Conservation (phyloP, 2,329 filamentous ascomycete species). For the Didymella pomorum region DNA sequence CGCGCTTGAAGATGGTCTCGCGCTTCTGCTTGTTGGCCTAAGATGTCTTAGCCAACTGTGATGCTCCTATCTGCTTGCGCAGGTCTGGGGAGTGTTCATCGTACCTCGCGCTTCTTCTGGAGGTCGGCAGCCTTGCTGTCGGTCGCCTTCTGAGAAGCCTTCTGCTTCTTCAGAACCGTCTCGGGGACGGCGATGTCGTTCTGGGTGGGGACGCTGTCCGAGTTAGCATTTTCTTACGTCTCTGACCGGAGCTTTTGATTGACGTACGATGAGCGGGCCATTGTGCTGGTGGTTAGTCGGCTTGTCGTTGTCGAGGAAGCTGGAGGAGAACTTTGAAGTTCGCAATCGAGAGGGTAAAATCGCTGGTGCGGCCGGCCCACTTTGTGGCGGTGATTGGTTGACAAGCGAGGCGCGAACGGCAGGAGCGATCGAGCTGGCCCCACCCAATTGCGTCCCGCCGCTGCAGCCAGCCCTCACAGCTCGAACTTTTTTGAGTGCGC, state of each 20-base stretch:
- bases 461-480: constrained; percentile 21
- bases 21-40: constrained; percentile 99
- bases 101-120: constrained; percentile 96
- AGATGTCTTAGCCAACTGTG: constrained; percentile 53
- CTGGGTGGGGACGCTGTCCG: constrained; percentile 79
- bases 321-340: constrained; percentile 29
- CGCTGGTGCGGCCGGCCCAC: background rate
- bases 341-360: constrained; percentile 2
- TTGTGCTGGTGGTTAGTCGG: constrained; percentile 49
- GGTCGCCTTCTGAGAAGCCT: constrained; percentile 98
- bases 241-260: background rate
- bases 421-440: constrained; percentile 7
- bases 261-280: constrained; percentile 49
- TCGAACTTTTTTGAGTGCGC: constrained; percentile 33
- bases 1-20: constrained; percentile 98
- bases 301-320: constrained; percentile 40
- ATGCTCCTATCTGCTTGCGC: constrained; percentile 48
- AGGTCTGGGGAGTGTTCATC: constrained; percentile 60
- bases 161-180: constrained; percentile 99
- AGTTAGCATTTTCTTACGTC: background rate
- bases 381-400: background rate
- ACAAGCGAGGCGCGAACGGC: background rate
- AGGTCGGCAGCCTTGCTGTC: constrained; percentile 81
- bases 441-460: constrained; percentile 2
- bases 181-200: constrained; percentile 98